Evolutionary conservation across 345 rosid species (phyloP).

Genomic region (Populus simonii): DNA sequence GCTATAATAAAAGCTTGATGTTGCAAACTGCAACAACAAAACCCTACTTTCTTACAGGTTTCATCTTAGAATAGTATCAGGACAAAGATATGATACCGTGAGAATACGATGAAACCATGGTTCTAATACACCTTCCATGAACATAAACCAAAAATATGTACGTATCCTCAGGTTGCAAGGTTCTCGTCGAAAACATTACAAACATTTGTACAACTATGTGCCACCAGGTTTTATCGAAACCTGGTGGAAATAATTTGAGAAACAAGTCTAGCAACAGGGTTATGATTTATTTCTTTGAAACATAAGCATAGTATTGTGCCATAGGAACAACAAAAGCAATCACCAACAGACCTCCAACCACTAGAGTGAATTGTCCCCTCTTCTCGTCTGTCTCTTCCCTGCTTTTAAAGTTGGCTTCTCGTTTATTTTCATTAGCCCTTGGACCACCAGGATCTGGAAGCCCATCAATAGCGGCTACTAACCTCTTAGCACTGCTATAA

Average conservation of each 20-base stretch:
- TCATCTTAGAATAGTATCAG: neutral
- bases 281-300: conserved; percentile 61
- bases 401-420: conserved; percentile 86
- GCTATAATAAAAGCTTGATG: neutral
- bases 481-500: conserved; percentile 72
- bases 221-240: conserved; percentile 5
- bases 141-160: conserved; percentile 9
- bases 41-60: neutral
- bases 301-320: conserved; percentile 94
- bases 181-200: conserved; percentile 28
- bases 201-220: conserved; percentile 33
- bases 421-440: conserved; percentile 54
- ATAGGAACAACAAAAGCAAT: conserved; percentile 94
- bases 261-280: conserved; percentile 4
- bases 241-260: conserved; percentile 11
- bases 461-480: conserved; percentile 92
- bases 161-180: conserved; percentile 13
- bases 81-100: neutral
- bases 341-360: conserved; percentile 87
- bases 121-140: neutral
- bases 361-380: conserved; percentile 91
- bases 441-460: conserved; percentile 97
- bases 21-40: neutral
- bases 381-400: conserved; percentile 96
- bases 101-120: conserved; percentile 1